Conservation (phyloP, 2,329 filamentous ascomycete genomes). For the Penicillium oxalicum region DNA sequence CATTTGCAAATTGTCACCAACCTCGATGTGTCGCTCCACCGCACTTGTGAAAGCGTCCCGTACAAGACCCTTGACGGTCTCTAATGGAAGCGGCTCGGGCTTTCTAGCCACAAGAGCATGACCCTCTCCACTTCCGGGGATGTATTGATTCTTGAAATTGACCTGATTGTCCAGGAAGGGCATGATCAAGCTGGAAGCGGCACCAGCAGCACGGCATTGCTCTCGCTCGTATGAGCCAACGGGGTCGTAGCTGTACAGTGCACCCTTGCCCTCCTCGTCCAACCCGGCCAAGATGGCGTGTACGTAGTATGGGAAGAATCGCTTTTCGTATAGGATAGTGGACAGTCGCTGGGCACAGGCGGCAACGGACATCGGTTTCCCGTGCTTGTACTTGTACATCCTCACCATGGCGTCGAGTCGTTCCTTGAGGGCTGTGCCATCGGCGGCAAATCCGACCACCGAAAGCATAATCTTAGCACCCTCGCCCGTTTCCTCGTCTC, state of each 20-base stretch:
- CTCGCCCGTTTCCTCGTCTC: conserved; percentile 75
- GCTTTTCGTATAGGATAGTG: conserved; percentile 93
- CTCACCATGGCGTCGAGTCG: conserved; percentile 91
- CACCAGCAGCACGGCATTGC: conserved; percentile 88
- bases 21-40: conserved; percentile 97
- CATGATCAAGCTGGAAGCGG: conserved; percentile 92
- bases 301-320: conserved; percentile 98
- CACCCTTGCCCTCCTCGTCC: conserved; percentile 90
- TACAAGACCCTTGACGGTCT: conserved; percentile 77
- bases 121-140: conserved; percentile 76
- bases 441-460: conserved; percentile 91
- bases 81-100: conserved; percentile 60
- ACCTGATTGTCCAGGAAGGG: conserved; percentile 99
- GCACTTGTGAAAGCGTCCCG: conserved; percentile 98
- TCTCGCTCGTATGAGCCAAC: conserved; percentile 97
- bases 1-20: conserved; percentile 93
- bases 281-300: conserved; percentile 88
- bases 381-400: conserved; percentile 98
- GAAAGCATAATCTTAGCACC: conserved; percentile 84
- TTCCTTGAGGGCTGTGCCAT: conserved; percentile 89
- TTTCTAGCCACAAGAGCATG: conserved; percentile 63
- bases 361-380: conserved; percentile 89
- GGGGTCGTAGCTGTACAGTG: conserved; percentile 94
- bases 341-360: conserved; percentile 92
- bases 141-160: conserved; percentile 98